Percentiles rank a stretch among this genome's conserved stretches.
Conservation (phyloP, 768 basidiomycete genomes). For the Panaeolus papilionaceus region DNA sequence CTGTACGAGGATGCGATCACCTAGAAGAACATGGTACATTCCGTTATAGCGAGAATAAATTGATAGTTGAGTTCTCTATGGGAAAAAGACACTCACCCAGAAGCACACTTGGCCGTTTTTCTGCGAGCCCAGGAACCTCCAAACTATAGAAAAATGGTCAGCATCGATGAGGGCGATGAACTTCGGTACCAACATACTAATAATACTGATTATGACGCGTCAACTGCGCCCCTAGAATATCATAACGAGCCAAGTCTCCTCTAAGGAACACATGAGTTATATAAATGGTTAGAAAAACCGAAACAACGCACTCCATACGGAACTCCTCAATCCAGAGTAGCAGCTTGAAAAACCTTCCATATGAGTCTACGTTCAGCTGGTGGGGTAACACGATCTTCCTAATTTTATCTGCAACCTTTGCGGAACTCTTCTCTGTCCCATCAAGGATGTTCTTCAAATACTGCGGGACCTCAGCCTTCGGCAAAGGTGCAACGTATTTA, state of each 20-base stretch:
- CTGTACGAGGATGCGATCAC: conserved; percentile 62
- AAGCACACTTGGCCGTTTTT: conserved; percentile 62
- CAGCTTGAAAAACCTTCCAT: conserved; percentile 53
- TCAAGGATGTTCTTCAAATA: conserved; percentile 27
- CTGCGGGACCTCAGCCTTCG: conserved; percentile 45
- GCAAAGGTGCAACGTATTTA: conserved; percentile 47
- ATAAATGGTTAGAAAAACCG: no score
- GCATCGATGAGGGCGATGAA: background rate
- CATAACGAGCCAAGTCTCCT: conserved; percentile 45
- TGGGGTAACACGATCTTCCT: conserved; percentile 19
- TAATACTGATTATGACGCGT: conserved; percentile 39
- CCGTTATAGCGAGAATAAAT: no score
- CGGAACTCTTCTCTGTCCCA: no score
- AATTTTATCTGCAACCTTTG: no score
- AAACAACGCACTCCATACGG: conserved; percentile 41
- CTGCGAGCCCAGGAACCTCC: conserved; percentile 52
- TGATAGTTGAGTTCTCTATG: background rate
- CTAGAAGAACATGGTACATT: conserved; percentile 28
- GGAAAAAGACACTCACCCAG: conserved; percentile 45
- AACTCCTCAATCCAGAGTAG: conserved; percentile 63
- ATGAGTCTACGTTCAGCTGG: conserved; percentile 37
- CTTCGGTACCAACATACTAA: conserved; percentile 38
- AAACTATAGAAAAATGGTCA: conserved; percentile 25
- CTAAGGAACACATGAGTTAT: conserved; percentile 30
- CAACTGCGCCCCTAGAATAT: conserved; percentile 41